Percentiles rank a stretch among this genome's conserved stretches.
Conservation (phyloP, 1,139 yeast genomes). For the Ogataea hybrid region DNA sequence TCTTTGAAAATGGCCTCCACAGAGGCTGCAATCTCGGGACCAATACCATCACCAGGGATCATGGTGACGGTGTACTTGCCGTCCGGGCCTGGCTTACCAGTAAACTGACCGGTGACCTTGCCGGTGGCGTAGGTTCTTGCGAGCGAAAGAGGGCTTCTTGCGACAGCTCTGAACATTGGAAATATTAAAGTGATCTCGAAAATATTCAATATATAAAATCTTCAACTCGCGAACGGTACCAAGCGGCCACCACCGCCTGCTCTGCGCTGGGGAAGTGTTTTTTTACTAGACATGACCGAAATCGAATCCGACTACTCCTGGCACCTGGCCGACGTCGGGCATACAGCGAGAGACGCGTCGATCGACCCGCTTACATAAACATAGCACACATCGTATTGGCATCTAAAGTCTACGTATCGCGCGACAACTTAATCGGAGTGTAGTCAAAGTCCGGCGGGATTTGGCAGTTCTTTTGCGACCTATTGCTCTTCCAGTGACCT, state of each 20-base stretch:
- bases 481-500: slow-evolving; percentile 21
- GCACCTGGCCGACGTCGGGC: slow-evolving; percentile 15
- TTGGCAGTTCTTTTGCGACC: slow-evolving; percentile 16
- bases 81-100: slow-evolving; percentile 54
- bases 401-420: background rate
- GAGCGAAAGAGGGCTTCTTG: slow-evolving; percentile 17
- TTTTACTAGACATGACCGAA: slow-evolving; percentile 10
- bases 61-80: slow-evolving; percentile 91
- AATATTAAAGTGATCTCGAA: slow-evolving; percentile 5
- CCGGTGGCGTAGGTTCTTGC: slow-evolving; percentile 34
- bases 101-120: slow-evolving; percentile 55
- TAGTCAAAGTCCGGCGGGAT: slow-evolving; percentile 17
- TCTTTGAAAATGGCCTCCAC: slow-evolving; percentile 90
- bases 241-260: background rate
- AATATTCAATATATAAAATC: slow-evolving; percentile 1
- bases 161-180: slow-evolving; percentile 23
- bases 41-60: slow-evolving; percentile 99
- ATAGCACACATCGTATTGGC: background rate
- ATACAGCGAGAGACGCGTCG: slow-evolving; percentile 3
- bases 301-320: slow-evolving; percentile 16
- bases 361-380: background rate
- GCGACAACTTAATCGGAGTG: slow-evolving; percentile 7
- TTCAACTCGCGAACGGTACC: background rate
- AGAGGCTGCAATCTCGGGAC: slow-evolving; percentile 90
- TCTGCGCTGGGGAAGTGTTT: background rate